These are phyloP conservation scores for Hyphodiscus sp. DNA, from an alignment of 2,329 filamentous ascomycete species.

Conservation along the genomic window DNA sequence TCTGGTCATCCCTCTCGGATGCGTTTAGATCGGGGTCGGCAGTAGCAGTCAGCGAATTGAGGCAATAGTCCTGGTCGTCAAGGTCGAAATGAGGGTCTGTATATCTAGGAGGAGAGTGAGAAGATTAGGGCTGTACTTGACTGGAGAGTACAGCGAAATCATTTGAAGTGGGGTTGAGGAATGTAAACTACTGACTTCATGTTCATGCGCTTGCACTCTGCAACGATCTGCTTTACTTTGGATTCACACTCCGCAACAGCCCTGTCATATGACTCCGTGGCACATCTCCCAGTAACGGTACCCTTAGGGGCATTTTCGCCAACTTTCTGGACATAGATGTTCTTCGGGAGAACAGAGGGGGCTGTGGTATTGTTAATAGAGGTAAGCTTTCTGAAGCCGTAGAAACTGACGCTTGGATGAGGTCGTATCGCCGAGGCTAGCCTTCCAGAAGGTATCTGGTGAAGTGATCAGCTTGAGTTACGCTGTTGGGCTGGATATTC, in stretches of 20 bases:
- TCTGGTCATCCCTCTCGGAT: neutral
- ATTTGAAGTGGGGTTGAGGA: too few relatives aligned
- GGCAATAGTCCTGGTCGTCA: conserved; percentile 36
- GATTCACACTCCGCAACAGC: conserved; percentile 60
- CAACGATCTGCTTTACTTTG: conserved; percentile 52
- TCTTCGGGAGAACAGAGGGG: conserved; percentile 1
- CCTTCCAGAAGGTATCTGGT: conserved; percentile 1
- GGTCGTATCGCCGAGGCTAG: neutral
- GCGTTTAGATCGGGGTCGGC: neutral
- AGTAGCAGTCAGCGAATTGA: conserved; percentile 5
- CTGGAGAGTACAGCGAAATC: too few relatives aligned
- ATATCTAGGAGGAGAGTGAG: conserved; percentile 51
- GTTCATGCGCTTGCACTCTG: conserved; percentile 65
- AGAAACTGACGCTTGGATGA: neutral
- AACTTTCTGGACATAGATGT: neutral
- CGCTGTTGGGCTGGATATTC: too few relatives aligned
- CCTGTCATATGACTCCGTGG: conserved; percentile 60
- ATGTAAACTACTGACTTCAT: conserved; percentile 23
- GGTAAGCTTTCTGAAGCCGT: neutral
- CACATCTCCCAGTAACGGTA: neutral
- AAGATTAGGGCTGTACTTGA: too few relatives aligned
- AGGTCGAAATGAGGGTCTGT: conserved; percentile 76
- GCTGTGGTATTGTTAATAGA: neutral
- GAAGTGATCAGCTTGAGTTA: too few relatives aligned
- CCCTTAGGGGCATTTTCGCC: neutral